Percentiles rank a stretch among this genome's conserved stretches.
Conservation (phyloP, 2,329 filamentous ascomycete species). For the Aureobasidium pullulans region DNA sequence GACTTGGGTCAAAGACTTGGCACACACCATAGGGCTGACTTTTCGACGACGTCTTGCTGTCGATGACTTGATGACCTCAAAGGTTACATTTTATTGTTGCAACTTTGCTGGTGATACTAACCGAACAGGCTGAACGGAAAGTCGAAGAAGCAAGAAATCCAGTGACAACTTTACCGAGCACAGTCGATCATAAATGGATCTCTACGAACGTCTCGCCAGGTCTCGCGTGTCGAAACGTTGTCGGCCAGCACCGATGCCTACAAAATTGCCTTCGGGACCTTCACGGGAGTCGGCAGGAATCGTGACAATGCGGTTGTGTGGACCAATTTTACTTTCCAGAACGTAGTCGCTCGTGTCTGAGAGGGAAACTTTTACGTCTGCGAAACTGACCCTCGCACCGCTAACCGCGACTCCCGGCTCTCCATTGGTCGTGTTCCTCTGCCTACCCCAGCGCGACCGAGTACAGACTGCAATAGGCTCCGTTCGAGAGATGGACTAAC, state of each 20-base stretch:
- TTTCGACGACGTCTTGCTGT: background rate
- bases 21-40: background rate
- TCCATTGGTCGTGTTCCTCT: slow-evolving; percentile 2
- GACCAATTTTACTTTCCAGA: slow-evolving; percentile 7
- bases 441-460: background rate
- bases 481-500: background rate
- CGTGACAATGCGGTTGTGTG: background rate
- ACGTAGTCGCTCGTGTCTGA: background rate
- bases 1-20: background rate
- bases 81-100: background rate
- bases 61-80: background rate
- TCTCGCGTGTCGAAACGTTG: slow-evolving; percentile 12
- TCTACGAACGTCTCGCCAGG: slow-evolving; percentile 4
- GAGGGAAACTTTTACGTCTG: slow-evolving; percentile 1
- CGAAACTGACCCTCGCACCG: slow-evolving; percentile 10
- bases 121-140: background rate
- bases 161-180: slow-evolving; percentile 1
- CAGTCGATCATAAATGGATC: slow-evolving; percentile 9
- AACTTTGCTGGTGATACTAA: background rate
- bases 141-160: background rate
- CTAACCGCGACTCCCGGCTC: background rate
- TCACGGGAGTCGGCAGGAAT: background rate
- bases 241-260: background rate
- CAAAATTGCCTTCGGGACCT: slow-evolving; percentile 3
- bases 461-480: slow-evolving; percentile 9